Conservation (phyloP, 2,329 filamentous ascomycete species). For the Helotiales sp. region DNA sequence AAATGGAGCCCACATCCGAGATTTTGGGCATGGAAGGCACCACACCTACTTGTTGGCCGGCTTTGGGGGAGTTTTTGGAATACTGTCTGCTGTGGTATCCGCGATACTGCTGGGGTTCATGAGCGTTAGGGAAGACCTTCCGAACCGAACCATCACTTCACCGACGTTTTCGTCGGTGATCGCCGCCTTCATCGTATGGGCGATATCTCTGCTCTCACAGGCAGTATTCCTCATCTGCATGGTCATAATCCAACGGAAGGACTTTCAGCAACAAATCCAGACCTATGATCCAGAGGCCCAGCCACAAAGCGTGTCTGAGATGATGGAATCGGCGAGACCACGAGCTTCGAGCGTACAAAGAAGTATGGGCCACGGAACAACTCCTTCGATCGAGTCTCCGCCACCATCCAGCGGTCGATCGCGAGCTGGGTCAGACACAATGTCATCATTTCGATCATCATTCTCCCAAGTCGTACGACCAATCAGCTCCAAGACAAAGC, state of each 20-base stretch:
- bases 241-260: constrained; percentile 36
- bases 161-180: constrained; percentile 31
- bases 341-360: constrained; percentile 24
- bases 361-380: constrained; percentile 24
- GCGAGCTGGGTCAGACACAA: constrained; percentile 51
- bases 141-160: constrained; percentile 29
- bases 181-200: constrained; percentile 41
- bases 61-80: constrained; percentile 34
- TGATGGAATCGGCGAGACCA: constrained; percentile 29
- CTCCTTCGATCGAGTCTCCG: constrained; percentile 32
- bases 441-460: constrained; percentile 55
- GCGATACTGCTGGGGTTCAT: constrained; percentile 37
- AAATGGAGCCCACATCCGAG: constrained; percentile 36
- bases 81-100: constrained; percentile 36
- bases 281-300: constrained; percentile 33
- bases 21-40: constrained; percentile 35
- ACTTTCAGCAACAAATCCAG: constrained; percentile 38
- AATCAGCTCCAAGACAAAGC: constrained; percentile 59
- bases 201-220: constrained; percentile 36
- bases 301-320: constrained; percentile 31
- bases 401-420: constrained; percentile 52
- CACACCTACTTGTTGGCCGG: constrained; percentile 39
- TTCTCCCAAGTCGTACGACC: constrained; percentile 57
- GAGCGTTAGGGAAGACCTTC: constrained; percentile 31
- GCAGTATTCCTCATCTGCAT: constrained; percentile 40